Conservation (phyloP, 345 rosid species). For the Turnera subulata region DNA sequence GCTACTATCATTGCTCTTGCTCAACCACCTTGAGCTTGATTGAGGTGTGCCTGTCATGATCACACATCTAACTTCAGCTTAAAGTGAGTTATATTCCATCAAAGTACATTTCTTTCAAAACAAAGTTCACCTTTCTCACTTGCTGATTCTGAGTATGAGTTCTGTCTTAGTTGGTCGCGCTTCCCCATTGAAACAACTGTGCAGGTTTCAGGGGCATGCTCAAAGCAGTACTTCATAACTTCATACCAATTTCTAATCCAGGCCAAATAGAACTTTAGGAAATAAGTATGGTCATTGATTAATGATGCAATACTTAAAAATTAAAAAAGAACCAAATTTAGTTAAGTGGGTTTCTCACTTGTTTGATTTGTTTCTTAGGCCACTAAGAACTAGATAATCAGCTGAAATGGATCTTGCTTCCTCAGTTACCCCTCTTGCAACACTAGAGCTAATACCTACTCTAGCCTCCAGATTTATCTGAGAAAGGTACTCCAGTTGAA, state of each 20-base stretch:
- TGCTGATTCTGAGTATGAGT: slow-evolving; percentile 23
- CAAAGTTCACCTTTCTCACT: slow-evolving; percentile 37
- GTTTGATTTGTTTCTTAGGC: slow-evolving; percentile 43
- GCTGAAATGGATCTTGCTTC: slow-evolving; percentile 77
- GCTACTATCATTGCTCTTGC: slow-evolving; percentile 7
- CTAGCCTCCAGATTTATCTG: slow-evolving; percentile 88
- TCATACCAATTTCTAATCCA: slow-evolving; percentile 41
- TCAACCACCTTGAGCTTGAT: slow-evolving; percentile 30
- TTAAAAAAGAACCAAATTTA: neutral
- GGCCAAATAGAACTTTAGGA: neutral
- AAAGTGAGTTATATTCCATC: neutral
- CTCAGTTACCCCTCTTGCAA: slow-evolving; percentile 56
- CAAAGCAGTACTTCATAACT: slow-evolving; percentile 43
- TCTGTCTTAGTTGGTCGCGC: slow-evolving; percentile 23
- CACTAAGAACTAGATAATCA: slow-evolving; percentile 58
- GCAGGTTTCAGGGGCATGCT: slow-evolving; percentile 59
- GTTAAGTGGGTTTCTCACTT: slow-evolving; percentile 23
- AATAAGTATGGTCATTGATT: no score
- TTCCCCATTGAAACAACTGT: slow-evolving; percentile 64
- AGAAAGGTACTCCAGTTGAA: neutral
- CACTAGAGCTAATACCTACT: slow-evolving; percentile 60
- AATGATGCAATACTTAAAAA: no score
- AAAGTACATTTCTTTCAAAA: neutral
- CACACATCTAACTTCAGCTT: neutral
- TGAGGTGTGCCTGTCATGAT: slow-evolving; percentile 21